Evolutionary conservation across 345 rosid genomes (phyloP), one percentile per base, ranked within the genome.

Genomic region (Atalantia buxifolia): DNA sequence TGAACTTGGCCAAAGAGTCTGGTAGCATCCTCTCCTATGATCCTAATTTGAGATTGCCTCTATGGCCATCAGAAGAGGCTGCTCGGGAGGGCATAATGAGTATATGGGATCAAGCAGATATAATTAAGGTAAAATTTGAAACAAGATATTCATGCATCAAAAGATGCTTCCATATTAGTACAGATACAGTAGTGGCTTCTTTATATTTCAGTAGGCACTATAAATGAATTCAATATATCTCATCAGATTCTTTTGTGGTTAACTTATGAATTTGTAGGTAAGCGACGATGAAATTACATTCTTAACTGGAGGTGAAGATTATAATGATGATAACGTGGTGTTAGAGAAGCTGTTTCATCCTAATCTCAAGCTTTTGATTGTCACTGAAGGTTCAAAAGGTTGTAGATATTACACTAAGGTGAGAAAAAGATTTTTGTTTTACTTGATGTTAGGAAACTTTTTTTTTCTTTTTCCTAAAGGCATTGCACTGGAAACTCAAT

Each of bases 381-480:
- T 97, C 21, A 94, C 98, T 55, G 99, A 97, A 86, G 99, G 98
- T 71, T 81, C 97, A 53, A 83, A 85, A 9, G 99, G 99, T 57
- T 94, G 98, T 85, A 89, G 98, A 90, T 97, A 97, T 81, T 97
- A 90, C 83, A 94, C 99, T 72, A 82, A 91, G 95, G 99, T 92
- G 80, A 77, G 76, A 24, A 38, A 35, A n/a, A 66, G 6, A 6
- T n/a, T 5, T 73, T 9, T 9, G 33, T 67, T 61, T 7, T n/a
- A 25, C 66, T 69, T 72, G 38, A 42, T 66, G 24, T 50, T 33
- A 50, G 9, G 74, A 53, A 71, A 9, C 61, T 64, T 66, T 66
- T 66, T 12, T 35, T 7, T 31, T 21, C 45, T 40, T 40, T 21
- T 21, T 35, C 13, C 25, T 66, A 9, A 35, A 66, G 22, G 48